A percentile compares a stretch with the other conserved stretches of the same genome.
phyloP scores from a whole-genome alignment of 176 grass and related monocot genomes.

The Triticum timopheevii region DNA sequence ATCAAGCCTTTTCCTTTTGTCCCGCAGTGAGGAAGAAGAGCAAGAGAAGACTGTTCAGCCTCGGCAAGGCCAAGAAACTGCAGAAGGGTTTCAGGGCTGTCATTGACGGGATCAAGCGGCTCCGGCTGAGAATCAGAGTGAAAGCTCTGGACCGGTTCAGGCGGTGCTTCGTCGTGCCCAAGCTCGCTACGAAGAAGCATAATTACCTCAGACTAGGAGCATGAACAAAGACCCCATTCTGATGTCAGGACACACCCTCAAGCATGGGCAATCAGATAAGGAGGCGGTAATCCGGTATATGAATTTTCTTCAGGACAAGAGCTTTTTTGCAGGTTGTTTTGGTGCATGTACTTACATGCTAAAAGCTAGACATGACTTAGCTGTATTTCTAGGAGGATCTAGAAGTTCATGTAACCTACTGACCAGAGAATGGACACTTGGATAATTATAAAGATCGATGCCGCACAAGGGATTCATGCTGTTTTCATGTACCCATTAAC shows the following conservation, averaged over 20 bases:
- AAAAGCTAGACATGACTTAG: not conserved
- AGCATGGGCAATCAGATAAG: too few relatives aligned
- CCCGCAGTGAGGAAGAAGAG: conserved; percentile 30
- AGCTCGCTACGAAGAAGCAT: conserved; percentile 31
- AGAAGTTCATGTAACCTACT: not conserved
- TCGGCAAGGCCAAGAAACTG: conserved; percentile 49
- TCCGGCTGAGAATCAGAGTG: conserved; percentile 62
- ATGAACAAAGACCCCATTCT: not conserved
- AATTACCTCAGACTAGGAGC: not conserved
- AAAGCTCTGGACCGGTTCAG: conserved; percentile 46
- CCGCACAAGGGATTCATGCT: not conserved
- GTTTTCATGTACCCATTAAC: not conserved
- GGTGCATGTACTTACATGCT: not conserved
- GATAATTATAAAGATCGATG: not conserved
- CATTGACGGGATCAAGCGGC: conserved; percentile 52
- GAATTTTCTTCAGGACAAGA: not conserved
- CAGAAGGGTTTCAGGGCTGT: conserved; percentile 46
- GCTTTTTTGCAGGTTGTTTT: not conserved
- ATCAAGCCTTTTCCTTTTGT: not conserved
- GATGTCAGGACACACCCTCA: not conserved
- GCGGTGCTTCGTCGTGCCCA: conserved; percentile 57
- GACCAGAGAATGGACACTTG: not conserved
- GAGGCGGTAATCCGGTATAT: not conserved
- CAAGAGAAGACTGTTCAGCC: conserved; percentile 43
- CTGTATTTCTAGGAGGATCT: not conserved